phyloP scores from a whole-genome alignment of 2,329 filamentous ascomycete genomes.

The Hypoxylon sp. region DNA sequence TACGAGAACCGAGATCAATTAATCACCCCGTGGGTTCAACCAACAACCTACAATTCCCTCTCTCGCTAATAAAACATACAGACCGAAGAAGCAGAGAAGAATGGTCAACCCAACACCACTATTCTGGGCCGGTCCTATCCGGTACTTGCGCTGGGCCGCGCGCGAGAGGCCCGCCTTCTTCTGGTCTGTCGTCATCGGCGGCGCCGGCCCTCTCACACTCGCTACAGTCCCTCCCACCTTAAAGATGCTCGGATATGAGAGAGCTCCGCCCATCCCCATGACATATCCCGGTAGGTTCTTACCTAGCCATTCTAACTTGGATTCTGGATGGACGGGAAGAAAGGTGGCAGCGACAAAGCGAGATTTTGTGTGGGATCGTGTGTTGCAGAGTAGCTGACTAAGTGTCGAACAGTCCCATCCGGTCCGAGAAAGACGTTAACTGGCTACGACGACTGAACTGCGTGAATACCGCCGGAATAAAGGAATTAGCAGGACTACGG shows the following conservation, averaged over 20 bases:
- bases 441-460: slow-evolving; percentile 72
- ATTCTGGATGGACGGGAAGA: background rate
- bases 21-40: slow-evolving; percentile 39
- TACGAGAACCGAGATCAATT: slow-evolving; percentile 51
- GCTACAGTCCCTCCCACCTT: slow-evolving; percentile 82
- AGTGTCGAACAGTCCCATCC: slow-evolving; percentile 64
- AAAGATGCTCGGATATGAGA: slow-evolving; percentile 79
- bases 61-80: slow-evolving; percentile 20
- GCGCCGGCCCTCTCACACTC: slow-evolving; percentile 78
- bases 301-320: background rate
- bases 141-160: slow-evolving; percentile 89
- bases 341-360: background rate
- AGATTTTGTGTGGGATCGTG: background rate
- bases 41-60: background rate
- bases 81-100: slow-evolving; percentile 44
- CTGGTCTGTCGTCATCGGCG: slow-evolving; percentile 84
- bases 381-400: slow-evolving; percentile 42
- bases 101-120: slow-evolving; percentile 77
- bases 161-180: slow-evolving; percentile 93
- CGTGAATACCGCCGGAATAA: background rate
- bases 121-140: slow-evolving; percentile 88
- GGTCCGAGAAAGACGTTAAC: slow-evolving; percentile 72
- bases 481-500: slow-evolving; percentile 4
- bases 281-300: slow-evolving; percentile 89
- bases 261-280: slow-evolving; percentile 80